Base-by-base conservation (phyloP, 192 early-diverging fungal genomes). In the Coemansia sp. region DNA sequence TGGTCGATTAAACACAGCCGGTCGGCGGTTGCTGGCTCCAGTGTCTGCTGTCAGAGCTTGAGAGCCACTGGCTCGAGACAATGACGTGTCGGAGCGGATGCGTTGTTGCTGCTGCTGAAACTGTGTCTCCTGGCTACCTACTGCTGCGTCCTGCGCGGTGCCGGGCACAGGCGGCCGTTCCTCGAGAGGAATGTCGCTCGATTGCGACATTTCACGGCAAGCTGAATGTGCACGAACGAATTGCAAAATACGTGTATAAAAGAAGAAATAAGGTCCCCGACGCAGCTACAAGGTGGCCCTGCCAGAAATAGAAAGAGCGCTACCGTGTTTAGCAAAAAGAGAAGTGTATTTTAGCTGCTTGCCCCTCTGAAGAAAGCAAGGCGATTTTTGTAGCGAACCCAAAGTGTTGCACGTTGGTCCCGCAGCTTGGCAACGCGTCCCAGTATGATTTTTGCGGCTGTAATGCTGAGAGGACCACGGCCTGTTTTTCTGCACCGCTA, bases 191-290 rank as follows among this genome's bases (percentile, higher is more conserved):
- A 60, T 28, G 56, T 72, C 69, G 44, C 65, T 65, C 59, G 66
- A 69, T 36, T 68, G 75, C 59, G 75, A 53, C 69, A 68, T 74
- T 52, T 52, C 20, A 52, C 50, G 20, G 40, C 15, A n/a, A 44
- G 15, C 40, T 44, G 40, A 15, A 12, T 44, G 10, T 44, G 40
- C 40, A n/a, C 40, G 40, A 44, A 44, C 15, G 40, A 44, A 44
- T n/a, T 44, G 47, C 47, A 17, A 20, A 8, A n/a, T 15, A n/a
- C 19, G 17, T 8, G 19, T 48, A 48, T 19, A 17, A 48, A 48
- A 5, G n/a, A 19, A 48, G 19, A 48, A 48, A 17, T n/a, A 48
- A n/a, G 19, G 17, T 5, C 47, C 20, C 17, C n/a, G 17, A 20
- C 47, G n/a, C 42, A 48, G 19, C 47, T 48, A 48, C 47, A 48